phyloP scores from a whole-genome alignment of 176 grass and related monocot genomes.

The Melocanna baccifera region DNA sequence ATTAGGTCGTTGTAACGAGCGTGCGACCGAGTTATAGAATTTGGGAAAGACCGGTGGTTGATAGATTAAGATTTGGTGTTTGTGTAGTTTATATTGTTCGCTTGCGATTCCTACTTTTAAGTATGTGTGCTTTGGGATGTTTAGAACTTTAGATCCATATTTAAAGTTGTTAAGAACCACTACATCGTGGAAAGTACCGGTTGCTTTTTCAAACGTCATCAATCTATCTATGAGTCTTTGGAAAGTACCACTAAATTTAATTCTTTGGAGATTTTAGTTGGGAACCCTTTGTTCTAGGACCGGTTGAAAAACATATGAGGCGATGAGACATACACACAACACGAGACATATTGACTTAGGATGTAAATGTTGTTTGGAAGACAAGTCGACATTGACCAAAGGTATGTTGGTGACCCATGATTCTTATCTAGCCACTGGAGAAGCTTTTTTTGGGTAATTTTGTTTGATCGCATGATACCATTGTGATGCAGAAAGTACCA shows the following conservation, averaged over 20 bases:
- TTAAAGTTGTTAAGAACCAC: constrained; percentile 19
- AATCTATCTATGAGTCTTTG: background rate
- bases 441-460: background rate
- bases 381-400: background rate
- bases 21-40: background rate
- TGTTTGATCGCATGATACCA: background rate
- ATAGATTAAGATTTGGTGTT: constrained; percentile 10
- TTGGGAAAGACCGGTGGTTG: background rate
- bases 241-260: constrained; percentile 4
- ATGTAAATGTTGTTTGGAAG: background rate
- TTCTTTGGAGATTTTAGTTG: background rate
- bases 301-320: background rate
- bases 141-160: background rate
- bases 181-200: background rate
- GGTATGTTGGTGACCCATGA: too few relatives aligned
- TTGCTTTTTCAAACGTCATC: background rate
- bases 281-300: too few relatives aligned
- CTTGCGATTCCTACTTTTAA: background rate
- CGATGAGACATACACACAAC: background rate
- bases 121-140: background rate
- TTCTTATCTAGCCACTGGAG: background rate
- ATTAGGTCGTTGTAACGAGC: background rate
- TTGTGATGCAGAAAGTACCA: background rate
- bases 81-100: constrained; percentile 3
- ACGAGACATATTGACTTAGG: background rate